Evolutionary conservation across 352 stramenopile genomes (phyloP).

Genomic region (Globisporangium rhizosaccharum): DNA sequence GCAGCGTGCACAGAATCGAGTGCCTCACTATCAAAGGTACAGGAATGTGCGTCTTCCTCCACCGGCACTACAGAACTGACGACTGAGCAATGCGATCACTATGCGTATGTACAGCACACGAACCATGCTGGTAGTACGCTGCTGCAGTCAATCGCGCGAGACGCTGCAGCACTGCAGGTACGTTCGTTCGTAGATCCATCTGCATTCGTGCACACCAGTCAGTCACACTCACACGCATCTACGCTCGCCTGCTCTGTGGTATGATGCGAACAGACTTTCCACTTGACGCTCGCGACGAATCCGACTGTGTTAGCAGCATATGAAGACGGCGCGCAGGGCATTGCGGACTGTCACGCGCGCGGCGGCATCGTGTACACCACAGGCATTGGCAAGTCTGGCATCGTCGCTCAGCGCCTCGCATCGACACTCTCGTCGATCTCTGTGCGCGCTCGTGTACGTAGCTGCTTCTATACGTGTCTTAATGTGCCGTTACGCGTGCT

Average conservation of each 20-base stretch:
- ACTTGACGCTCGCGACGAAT: constrained; percentile 27
- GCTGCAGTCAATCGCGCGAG: constrained; percentile 14
- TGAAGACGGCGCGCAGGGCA: constrained; percentile 17
- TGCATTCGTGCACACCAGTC: background rate
- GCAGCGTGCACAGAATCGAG: too few relatives aligned
- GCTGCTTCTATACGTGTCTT: background rate
- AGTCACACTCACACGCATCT: background rate
- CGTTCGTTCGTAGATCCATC: background rate
- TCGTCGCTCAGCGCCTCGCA: constrained; percentile 63
- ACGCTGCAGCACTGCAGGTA: constrained; percentile 14
- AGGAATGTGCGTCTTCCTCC: too few relatives aligned
- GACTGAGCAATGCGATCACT: background rate
- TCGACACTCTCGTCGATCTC: constrained; percentile 72
- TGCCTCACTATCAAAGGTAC: too few relatives aligned
- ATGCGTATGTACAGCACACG: background rate
- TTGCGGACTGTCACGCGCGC: constrained; percentile 45
- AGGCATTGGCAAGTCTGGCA: constrained; percentile 77
- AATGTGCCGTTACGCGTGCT: background rate
- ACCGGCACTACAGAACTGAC: background rate
- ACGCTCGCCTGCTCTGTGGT: background rate
- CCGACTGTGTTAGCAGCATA: constrained; percentile 22
- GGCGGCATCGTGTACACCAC: constrained; percentile 53
- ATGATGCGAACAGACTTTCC: constrained; percentile 28
- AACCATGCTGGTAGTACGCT: background rate
- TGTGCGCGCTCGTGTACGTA: constrained; percentile 52